Evolutionary conservation across 2,329 filamentous ascomycete species (phyloP), one percentile per base, ranked within the genome.

Genomic region (Penicillium concentricum): DNA sequence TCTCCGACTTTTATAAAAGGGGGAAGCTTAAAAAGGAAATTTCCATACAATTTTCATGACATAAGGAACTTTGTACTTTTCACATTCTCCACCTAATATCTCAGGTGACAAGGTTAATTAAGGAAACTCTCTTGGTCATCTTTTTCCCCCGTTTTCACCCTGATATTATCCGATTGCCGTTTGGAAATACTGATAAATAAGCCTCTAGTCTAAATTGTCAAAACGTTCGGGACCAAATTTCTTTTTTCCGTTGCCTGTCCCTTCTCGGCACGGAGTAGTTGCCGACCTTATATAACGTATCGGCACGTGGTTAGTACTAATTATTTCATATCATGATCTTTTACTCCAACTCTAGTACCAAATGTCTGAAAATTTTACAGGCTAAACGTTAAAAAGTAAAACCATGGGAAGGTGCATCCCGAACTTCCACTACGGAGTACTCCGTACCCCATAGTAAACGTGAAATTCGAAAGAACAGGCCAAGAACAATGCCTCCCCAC

Each of bases 1-100:
- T 50, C 18, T n/a, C 35, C 48, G 37, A 16, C 24, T 16, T 28
- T 30, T 44, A 28, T 43, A 51, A 34, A 52, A 51, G 53, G 39
- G 30, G 32, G 13, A 48, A 58, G 54, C 61, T 59, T 53, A 60
- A 64, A 59, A n/a, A 41, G 63, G 57, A 58, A 66, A 56, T 53
- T 32, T 12, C 30, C 13, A 13, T 54, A 61, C 56, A 59, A 28
- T 24, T 52, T 37, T 16, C 41, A 44, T 46, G 30, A 46, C 43
- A 34, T 32, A 26, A 32, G 12, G 30, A 16, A 32, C 43, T 32
- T 32, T 45, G 26, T n/a, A 45, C 42, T 9, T 46, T 48, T 15
- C 34, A 51, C 15, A 34, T 50, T 42, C 41, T 52, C 39, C 37
- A 35, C 32, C 4, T 26, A 3, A 16, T 12, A 45, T 13, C 30